A percentile compares a stretch with the other conserved stretches of the same genome.
These are phyloP conservation scores for Clarireedia sp. DNA, from an alignment of 2,329 filamentous ascomycete species.

Conservation along the genomic window DNA sequence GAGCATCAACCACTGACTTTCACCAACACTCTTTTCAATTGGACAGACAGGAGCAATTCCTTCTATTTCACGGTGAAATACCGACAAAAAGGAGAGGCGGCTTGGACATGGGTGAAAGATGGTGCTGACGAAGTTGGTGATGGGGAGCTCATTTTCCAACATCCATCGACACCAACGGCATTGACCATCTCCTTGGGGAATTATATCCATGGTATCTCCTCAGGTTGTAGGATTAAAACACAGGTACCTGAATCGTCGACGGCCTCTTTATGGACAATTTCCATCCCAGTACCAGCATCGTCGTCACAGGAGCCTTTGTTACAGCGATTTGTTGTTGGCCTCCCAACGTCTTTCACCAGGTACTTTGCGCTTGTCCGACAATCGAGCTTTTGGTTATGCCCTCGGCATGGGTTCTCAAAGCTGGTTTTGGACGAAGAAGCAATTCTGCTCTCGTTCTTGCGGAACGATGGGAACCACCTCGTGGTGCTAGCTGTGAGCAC, in stretches of 20 bases:
- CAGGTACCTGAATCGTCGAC: background rate
- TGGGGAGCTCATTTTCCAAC: background rate
- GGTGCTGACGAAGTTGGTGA: background rate
- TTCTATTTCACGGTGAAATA: background rate
- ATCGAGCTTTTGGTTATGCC: constrained; percentile 1
- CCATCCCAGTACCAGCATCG: background rate
- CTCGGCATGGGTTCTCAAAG: background rate
- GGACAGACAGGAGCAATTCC: background rate
- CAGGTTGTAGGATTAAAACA: background rate
- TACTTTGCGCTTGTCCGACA: constrained; percentile 4
- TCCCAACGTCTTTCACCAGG: background rate
- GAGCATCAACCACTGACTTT: background rate
- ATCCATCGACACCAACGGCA: too few species aligned
- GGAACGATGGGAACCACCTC: constrained; percentile 9
- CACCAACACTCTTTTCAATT: background rate
- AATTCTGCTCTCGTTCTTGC: constrained; percentile 12
- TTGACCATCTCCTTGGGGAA: background rate
- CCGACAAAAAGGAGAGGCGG: background rate
- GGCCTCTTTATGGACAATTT: background rate
- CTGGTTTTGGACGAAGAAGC: constrained; percentile 4
- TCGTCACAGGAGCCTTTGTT: background rate
- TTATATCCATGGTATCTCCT: background rate
- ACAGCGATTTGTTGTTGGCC: background rate
- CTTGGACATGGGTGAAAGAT: constrained; percentile 3
- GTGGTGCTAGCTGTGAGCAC: constrained; percentile 12